Conservation (phyloP, 371 early-diverging fungal species). For the Mucor irregularis region DNA sequence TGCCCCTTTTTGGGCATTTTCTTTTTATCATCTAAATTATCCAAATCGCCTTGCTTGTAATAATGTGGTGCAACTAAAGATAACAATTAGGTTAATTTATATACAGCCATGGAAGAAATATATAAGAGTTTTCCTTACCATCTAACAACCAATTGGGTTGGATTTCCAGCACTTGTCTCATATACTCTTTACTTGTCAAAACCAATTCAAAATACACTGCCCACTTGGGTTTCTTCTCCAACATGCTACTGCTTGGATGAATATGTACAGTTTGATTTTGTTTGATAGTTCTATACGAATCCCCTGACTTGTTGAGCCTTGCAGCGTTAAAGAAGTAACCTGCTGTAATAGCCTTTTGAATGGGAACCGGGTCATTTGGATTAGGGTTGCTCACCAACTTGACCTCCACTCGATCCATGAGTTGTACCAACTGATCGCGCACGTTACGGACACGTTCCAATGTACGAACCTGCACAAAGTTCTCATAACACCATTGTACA, state of each 20-base stretch:
- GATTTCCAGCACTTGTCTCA: conserved; percentile 95
- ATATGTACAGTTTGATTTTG: conserved; percentile 90
- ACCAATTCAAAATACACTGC: conserved; percentile 94
- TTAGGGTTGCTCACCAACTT: conserved; percentile 76
- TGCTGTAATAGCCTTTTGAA: conserved; percentile 86
- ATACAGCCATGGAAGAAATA: background rate
- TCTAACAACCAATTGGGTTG: conserved; percentile 92
- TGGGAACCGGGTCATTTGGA: conserved; percentile 72
- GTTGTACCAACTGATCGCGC: conserved; percentile 89
- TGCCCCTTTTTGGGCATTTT: conserved; percentile 59
- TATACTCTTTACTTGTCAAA: conserved; percentile 91
- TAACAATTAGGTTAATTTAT: background rate
- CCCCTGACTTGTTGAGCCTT: conserved; percentile 79
- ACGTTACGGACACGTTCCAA: conserved; percentile 92
- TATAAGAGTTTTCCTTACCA: conserved; percentile 38
- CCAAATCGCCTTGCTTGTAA: conserved; percentile 76
- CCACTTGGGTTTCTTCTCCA: conserved; percentile 76
- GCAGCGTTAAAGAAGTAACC: conserved; percentile 97
- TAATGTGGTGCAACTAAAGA: conserved; percentile 86
- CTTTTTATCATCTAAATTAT: conserved; percentile 59
- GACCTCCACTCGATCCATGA: conserved; percentile 94
- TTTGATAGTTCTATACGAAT: conserved; percentile 90
- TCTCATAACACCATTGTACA: conserved; percentile 94
- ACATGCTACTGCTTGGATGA: conserved; percentile 88
- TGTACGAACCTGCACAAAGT: conserved; percentile 92